Conservation (phyloP, 2,329 filamentous ascomycete species). For the Xylariaceae sp. region DNA sequence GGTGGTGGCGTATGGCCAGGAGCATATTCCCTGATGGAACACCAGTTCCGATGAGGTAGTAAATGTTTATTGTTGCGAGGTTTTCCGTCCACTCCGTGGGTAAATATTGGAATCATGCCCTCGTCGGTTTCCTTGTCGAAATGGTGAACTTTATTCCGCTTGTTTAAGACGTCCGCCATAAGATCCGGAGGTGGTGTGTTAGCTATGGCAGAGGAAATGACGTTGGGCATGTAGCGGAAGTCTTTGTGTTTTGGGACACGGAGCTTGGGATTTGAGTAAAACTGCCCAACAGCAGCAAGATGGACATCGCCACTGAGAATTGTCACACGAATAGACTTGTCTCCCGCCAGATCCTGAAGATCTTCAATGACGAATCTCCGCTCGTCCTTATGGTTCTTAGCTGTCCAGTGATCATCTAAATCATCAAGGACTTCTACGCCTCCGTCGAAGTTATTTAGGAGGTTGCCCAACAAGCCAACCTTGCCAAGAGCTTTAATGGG, state of each 20-base stretch:
- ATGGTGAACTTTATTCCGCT: constrained; percentile 81
- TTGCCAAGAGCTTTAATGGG: constrained; percentile 88
- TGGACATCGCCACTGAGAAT: constrained; percentile 95
- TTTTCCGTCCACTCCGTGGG: constrained; percentile 86
- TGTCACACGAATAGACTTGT: constrained; percentile 89
- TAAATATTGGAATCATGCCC: constrained; percentile 94
- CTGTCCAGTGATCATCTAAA: constrained; percentile 96
- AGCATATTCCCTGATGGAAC: constrained; percentile 83
- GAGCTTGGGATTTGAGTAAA: constrained; percentile 89
- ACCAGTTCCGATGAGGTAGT: constrained; percentile 93
- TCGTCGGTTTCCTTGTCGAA: constrained; percentile 83
- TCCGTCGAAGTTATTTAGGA: constrained; percentile 89
- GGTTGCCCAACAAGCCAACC: constrained; percentile 76
- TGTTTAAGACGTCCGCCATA: constrained; percentile 90
- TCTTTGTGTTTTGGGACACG: constrained; percentile 84
- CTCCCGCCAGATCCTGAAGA: constrained; percentile 88
- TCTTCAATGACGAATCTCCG: constrained; percentile 87
- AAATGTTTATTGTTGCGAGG: constrained; percentile 89
- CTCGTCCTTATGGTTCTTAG: constrained; percentile 91
- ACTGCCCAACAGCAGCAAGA: constrained; percentile 88
- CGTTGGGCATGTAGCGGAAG: constrained; percentile 94
- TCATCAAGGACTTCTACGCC: constrained; percentile 92
- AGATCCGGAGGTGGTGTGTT: constrained; percentile 88
- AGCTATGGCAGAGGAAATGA: constrained; percentile 92
- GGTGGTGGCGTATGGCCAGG: constrained; percentile 77